phyloP scores from a whole-genome alignment of 495 filamentous ascomycete genomes.

The Xylona heveae region DNA sequence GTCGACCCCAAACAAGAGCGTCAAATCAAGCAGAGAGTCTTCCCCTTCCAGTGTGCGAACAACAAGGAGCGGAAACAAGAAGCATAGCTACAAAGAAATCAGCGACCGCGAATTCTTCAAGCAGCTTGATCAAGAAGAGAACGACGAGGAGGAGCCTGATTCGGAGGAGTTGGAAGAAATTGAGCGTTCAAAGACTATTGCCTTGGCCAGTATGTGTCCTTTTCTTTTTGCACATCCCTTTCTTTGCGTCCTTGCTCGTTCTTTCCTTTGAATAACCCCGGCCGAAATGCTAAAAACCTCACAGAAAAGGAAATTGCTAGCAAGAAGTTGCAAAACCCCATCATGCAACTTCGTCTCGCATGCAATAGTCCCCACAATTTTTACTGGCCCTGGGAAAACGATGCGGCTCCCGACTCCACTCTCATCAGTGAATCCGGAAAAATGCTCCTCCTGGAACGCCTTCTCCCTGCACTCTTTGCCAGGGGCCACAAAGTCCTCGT shows the following conservation, averaged over 20 bases:
- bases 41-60: conserved; percentile 35
- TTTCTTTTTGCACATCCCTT: background rate
- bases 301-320: conserved; percentile 57
- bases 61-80: conserved; percentile 25
- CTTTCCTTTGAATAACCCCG: conserved; percentile 2
- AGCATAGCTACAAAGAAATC: conserved; percentile 47
- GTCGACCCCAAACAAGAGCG: conserved; percentile 39
- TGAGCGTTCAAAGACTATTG: conserved; percentile 46
- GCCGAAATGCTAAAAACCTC: conserved; percentile 1
- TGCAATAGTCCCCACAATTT: conserved; percentile 95
- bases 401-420: conserved; percentile 21
- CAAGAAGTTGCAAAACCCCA: conserved; percentile 88
- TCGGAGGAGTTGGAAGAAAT: conserved; percentile 37
- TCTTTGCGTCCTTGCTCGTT: conserved; percentile 3
- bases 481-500: conserved; percentile 79
- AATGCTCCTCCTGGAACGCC: conserved; percentile 79
- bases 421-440: conserved; percentile 66
- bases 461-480: conserved; percentile 54
- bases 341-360: conserved; percentile 79
- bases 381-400: conserved; percentile 63
- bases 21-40: conserved; percentile 46
- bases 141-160: conserved; percentile 25
- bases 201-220: conserved; percentile 45
- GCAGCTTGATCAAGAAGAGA: conserved; percentile 41
- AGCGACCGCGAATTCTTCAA: conserved; percentile 50